Evolutionary conservation across 1,284 basidiomycete species (phyloP).

Genomic region (Ganoderma boninense): DNA sequence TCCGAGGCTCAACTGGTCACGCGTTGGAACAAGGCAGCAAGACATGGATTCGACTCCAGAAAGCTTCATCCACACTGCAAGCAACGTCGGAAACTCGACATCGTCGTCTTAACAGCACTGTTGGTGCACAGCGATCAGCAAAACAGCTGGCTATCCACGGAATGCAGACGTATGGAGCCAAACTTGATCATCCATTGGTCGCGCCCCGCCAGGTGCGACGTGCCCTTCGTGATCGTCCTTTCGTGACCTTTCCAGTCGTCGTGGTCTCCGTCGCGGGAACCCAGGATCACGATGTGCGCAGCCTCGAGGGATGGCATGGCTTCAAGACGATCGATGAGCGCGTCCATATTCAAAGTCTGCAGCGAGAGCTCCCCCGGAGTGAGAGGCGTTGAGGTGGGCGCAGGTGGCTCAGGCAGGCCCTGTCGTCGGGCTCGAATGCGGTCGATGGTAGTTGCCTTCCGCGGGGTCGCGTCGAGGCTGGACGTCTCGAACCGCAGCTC

Average conservation of each 20-base stretch:
- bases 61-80: no score
- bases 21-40: no score
- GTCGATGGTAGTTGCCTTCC: no score
- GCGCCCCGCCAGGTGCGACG: neutral
- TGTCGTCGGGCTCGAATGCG: neutral
- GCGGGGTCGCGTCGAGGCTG: neutral
- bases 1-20: no score
- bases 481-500: neutral
- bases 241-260: neutral
- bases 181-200: neutral
- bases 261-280: neutral
- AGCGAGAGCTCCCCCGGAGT: no score
- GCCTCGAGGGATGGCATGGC: neutral
- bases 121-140: neutral
- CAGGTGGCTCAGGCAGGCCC: neutral
- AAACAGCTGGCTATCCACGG: no score
- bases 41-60: no score
- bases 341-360: neutral
- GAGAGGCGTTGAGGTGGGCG: no score
- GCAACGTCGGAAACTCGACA: no score
- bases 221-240: neutral
- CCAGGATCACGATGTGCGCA: neutral
- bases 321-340: neutral
- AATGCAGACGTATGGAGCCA: no score
- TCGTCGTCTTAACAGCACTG: neutral